Conservation (phyloP, 306 rosid genomes). For the Lablab purpureus region DNA sequence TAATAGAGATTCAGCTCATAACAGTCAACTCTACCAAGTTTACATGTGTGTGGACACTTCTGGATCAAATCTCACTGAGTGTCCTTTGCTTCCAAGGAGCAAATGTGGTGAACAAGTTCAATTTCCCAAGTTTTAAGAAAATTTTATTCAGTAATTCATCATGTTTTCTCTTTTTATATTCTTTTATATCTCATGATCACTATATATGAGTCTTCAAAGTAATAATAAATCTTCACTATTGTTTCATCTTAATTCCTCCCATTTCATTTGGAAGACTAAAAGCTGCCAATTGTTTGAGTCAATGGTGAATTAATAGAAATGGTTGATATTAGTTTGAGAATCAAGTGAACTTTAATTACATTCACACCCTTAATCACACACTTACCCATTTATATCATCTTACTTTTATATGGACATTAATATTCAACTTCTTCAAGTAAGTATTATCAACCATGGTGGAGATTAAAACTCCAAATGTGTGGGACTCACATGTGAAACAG, state of each 20-base stretch:
- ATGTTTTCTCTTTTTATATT: neutral
- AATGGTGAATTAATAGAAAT: neutral
- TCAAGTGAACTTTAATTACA: too few relatives aligned
- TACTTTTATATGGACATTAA: too few relatives aligned
- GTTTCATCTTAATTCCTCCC: neutral
- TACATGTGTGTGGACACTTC: constrained; percentile 75
- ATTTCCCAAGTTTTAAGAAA: constrained; percentile 56
- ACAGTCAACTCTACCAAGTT: constrained; percentile 67
- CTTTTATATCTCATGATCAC: neutral
- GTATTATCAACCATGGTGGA: too few relatives aligned
- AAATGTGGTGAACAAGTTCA: constrained; percentile 59
- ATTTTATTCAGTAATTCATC: neutral
- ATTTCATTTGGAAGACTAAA: neutral
- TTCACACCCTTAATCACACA: too few relatives aligned
- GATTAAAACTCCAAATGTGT: too few relatives aligned
- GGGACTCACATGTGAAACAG: too few relatives aligned
- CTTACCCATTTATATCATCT: too few relatives aligned
- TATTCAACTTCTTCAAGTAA: too few relatives aligned
- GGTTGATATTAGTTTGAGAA: too few relatives aligned
- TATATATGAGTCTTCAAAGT: neutral
- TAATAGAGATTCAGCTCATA: constrained; percentile 56
- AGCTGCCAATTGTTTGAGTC: neutral
- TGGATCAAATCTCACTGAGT: constrained; percentile 60
- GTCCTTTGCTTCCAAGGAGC: constrained; percentile 60
- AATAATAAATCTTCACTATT: neutral